phyloP scores from a whole-genome alignment of 768 basidiomycete genomes.

The Xerocomellus chrysenteron region DNA sequence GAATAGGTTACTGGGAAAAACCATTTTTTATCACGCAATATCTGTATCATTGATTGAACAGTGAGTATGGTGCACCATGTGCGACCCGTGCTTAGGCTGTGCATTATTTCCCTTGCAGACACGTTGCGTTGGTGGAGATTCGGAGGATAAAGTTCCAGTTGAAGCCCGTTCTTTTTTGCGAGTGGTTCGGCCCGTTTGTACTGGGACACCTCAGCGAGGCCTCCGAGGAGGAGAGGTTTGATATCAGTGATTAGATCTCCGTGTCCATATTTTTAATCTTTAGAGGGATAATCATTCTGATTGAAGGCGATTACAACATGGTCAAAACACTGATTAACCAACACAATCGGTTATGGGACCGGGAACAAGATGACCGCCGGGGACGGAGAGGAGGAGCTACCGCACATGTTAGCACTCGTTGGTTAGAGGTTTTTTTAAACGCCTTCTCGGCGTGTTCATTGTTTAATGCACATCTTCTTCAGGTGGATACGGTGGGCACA shows the following conservation, averaged over 20 bases:
- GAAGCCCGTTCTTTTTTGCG: conserved; percentile 83
- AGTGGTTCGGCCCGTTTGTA: conserved; percentile 89
- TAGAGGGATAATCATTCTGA: conserved; percentile 32
- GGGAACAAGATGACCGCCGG: conserved; percentile 41
- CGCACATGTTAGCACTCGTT: conserved; percentile 82
- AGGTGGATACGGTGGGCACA: conserved; percentile 88
- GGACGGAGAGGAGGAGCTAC: conserved; percentile 58
- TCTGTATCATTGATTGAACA: conserved; percentile 93
- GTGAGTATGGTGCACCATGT: conserved; percentile 38
- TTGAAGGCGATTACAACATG: conserved; percentile 30
- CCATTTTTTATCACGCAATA: conserved; percentile 81
- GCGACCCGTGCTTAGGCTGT: neutral
- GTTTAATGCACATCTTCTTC: neutral
- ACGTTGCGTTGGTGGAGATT: conserved; percentile 86
- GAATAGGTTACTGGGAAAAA: conserved; percentile 87
- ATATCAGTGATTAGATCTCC: conserved; percentile 75
- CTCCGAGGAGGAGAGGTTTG: conserved; percentile 72
- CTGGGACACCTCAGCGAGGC: conserved; percentile 76
- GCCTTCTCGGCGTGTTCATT: neutral
- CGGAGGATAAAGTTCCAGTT: conserved; percentile 85
- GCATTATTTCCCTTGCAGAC: conserved; percentile 45
- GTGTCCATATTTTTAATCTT: conserved; percentile 75
- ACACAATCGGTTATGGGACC: conserved; percentile 36
- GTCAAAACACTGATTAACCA: conserved; percentile 53
- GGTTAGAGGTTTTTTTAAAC: conserved; percentile 62